Evolutionary conservation across 163 green algal genomes (phyloP).

Genomic region (Scenedesmus sp.): DNA sequence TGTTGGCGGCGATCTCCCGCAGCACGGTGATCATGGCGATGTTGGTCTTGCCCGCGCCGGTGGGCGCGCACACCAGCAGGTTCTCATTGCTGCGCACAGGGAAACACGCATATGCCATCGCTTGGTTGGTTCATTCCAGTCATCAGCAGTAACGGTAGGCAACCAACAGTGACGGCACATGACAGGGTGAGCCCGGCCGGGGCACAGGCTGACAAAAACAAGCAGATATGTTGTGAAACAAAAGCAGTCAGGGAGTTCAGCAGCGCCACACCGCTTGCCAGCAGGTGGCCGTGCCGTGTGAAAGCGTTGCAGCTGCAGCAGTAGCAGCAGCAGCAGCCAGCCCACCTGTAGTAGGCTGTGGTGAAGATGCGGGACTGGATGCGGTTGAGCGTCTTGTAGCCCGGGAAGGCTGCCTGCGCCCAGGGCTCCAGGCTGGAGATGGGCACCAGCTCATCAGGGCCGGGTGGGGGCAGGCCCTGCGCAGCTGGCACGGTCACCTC

Average conservation of each 20-base stretch:
- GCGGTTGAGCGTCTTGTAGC: constrained; percentile 93
- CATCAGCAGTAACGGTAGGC: too few species aligned
- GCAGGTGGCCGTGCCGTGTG: not conserved
- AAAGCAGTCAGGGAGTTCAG: not conserved
- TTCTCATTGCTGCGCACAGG: constrained; percentile 88
- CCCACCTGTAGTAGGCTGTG: constrained; percentile 75
- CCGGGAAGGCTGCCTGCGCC: constrained; percentile 77
- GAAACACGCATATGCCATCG: too few species aligned
- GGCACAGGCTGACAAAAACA: not conserved
- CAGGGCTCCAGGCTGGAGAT: constrained; percentile 89
- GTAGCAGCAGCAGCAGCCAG: not conserved
- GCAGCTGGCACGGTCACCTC: constrained; percentile 87
- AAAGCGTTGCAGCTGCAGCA: not conserved
- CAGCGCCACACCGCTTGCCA: not conserved
- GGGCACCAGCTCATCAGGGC: constrained; percentile 69
- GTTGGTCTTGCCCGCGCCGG: constrained; percentile 98
- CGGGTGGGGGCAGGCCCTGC: constrained; percentile 49
- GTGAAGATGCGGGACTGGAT: constrained; percentile 96
- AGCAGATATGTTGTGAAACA: not conserved
- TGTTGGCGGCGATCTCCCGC: constrained; percentile 87
- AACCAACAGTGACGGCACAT: not conserved
- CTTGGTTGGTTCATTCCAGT: not conserved
- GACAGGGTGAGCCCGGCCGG: too few species aligned
- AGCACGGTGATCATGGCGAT: constrained; percentile 98
- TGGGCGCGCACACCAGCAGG: constrained; percentile 95